Evolutionary conservation across 2,329 filamentous ascomycete species (phyloP), one percentile per base, ranked within the genome.

Genomic region (Thielaviopsis punctulata): DNA sequence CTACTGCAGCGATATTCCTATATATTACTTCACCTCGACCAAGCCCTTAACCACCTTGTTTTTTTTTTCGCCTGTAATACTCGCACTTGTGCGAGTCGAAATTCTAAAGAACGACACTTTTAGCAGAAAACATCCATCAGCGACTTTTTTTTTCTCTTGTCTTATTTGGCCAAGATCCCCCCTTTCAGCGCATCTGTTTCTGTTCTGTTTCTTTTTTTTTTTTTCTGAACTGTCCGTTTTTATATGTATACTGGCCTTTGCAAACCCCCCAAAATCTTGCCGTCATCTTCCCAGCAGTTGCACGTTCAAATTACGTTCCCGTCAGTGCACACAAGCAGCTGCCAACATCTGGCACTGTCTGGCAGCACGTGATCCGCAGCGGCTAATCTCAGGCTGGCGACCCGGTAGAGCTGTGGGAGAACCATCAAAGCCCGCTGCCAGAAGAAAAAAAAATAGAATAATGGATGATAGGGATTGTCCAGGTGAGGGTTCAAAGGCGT

Each of bases 361-460:
- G 8, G n/a, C 19, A 13, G 23, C 53, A 55, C 53, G 53, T 55
- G 53, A 55, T 10, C 18, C 41, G 24, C n/a, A 43, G 25, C 53
- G 53, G 53, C 41, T 55, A 55, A 55, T 55, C 53, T 55, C 47
- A 52, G 53, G 53, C 36, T 55, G 49, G 45, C 48, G 53, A 19
- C 41, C 49, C 53, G 53, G 53, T 45, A 52, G 53, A 55, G 53
- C 45, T 52, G 49, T 49, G 53, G 53, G 45, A 51, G 49, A 55
- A 52, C 50, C 48, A 54, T 54, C 39, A 19, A 36, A 55, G 49
- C 49, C 52, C 50, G 41, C 50, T 52, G 50, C 46, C 46, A 30
- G 50, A 55, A 52, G 52, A 41, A 21, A 41, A 41, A 21, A 41
- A 3, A 41, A 41, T 19, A 41, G 19, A 18, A 55, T 52, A 55